These are phyloP conservation scores for Colletotrichum sp. DNA, from an alignment of 2,329 filamentous ascomycete genomes.

Conservation along the genomic window DNA sequence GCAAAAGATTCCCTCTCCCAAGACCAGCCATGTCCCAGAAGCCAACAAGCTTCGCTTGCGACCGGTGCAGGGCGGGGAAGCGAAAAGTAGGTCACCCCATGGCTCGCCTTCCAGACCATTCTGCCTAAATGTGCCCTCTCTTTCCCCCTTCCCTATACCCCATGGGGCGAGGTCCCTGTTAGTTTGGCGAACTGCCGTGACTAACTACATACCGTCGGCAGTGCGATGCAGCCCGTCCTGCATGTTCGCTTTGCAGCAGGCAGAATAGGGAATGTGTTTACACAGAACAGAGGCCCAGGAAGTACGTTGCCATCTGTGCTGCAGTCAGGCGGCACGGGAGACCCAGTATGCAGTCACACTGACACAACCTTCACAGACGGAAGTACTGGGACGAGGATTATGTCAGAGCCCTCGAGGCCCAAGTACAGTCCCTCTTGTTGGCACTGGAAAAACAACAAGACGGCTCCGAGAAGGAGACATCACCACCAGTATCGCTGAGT, in stretches of 20 bases:
- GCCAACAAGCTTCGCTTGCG: conserved; percentile 15
- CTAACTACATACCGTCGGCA: conserved; percentile 1
- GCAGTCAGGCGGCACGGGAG: not conserved
- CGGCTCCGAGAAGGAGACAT: not conserved
- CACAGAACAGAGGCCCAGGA: conserved; percentile 9
- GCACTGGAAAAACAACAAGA: conserved; percentile 16
- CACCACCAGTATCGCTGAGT: not conserved
- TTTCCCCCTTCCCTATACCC: not conserved
- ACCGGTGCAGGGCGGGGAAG: conserved; percentile 16
- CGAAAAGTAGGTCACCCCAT: conserved; percentile 1
- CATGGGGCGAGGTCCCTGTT: not conserved
- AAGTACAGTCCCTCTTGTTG: conserved; percentile 20
- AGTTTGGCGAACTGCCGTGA: not conserved
- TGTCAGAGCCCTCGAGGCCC: conserved; percentile 22
- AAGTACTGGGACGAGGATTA: conserved; percentile 26
- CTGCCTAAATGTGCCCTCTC: not conserved
- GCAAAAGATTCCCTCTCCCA: not conserved
- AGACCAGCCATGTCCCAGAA: conserved; percentile 12
- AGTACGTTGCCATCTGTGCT: not conserved
- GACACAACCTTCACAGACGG: conserved; percentile 2
- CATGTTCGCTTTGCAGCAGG: conserved; percentile 19
- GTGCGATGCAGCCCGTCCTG: conserved; percentile 23
- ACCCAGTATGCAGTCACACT: not conserved
- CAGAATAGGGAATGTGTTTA: conserved; percentile 21
- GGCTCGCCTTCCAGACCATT: not conserved